phyloP scores from a whole-genome alignment of 2,329 filamentous ascomycete genomes.

The Sclerotinia trifoliorum region DNA sequence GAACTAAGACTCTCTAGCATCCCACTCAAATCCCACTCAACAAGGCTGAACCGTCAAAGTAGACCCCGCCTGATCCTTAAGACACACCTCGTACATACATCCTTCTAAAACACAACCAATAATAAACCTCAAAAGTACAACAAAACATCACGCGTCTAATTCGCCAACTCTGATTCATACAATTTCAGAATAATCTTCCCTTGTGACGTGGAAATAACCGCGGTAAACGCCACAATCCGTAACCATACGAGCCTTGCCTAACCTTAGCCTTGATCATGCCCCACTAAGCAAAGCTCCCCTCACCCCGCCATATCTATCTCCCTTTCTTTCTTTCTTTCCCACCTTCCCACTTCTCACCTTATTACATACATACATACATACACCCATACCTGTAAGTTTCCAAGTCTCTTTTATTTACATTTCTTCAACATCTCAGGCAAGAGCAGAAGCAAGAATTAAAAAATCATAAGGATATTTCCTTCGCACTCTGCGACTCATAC shows the following conservation, averaged over 20 bases:
- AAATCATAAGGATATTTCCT: background rate
- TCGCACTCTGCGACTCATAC: no score
- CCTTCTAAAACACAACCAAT: background rate
- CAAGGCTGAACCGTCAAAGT: background rate
- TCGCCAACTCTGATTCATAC: background rate
- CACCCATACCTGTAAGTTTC: background rate
- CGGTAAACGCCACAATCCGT: background rate
- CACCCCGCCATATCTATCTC: constrained; percentile 8
- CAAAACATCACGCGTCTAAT: background rate
- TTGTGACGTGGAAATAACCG: constrained; percentile 3
- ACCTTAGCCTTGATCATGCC: background rate
- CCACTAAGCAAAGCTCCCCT: constrained; percentile 9
- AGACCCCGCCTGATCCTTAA: background rate
- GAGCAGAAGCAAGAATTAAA: no score
- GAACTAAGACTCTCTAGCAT: no score
- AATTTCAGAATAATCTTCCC: background rate
- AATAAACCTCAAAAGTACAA: background rate
- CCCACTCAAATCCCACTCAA: background rate
- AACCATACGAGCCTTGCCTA: background rate
- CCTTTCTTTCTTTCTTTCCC: background rate
- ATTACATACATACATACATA: background rate
- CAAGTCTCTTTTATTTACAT: background rate
- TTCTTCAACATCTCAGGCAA: no score
- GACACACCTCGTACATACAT: background rate
- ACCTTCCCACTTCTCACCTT: background rate